phyloP scores from a whole-genome alignment of 1,139 yeast species.

The Eremothecium sinecaudum region DNA sequence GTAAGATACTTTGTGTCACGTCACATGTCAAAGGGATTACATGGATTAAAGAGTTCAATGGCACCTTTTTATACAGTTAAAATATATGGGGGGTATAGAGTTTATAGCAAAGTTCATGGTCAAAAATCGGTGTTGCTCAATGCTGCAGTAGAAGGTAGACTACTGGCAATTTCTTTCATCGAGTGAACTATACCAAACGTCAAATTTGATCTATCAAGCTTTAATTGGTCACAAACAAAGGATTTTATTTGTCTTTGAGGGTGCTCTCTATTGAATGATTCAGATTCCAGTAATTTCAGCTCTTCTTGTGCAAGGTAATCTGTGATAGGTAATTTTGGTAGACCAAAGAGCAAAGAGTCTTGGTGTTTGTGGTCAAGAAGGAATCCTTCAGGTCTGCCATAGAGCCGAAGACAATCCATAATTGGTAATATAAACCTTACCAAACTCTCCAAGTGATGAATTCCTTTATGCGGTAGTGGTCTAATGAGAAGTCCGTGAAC shows the following conservation, averaged over 20 bases:
- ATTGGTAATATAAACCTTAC: conserved; percentile 25
- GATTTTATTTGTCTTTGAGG: neutral
- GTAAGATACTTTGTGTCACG: no score
- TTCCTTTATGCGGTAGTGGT: conserved; percentile 27
- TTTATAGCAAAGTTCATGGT: no score
- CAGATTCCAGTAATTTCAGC: conserved; percentile 4
- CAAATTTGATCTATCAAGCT: no score
- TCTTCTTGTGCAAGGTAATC: conserved; percentile 21
- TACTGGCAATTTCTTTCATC: no score
- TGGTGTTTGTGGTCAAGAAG: conserved; percentile 17
- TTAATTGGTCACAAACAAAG: no score
- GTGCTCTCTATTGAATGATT: neutral
- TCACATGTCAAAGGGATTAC: no score
- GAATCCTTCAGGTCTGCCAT: conserved; percentile 28
- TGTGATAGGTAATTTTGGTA: conserved; percentile 24
- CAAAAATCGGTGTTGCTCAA: no score
- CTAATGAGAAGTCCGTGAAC: conserved; percentile 18
- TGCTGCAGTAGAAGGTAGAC: no score
- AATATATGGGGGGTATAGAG: no score
- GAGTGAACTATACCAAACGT: no score
- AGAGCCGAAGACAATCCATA: conserved; percentile 22
- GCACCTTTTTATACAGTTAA: no score
- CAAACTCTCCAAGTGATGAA: conserved; percentile 24
- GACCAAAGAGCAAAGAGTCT: conserved; percentile 24
- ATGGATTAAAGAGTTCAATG: no score